These are phyloP conservation scores for Canariomyces notabilis DNA, from an alignment of 2,329 filamentous ascomycete genomes.

Conservation along the genomic window DNA sequence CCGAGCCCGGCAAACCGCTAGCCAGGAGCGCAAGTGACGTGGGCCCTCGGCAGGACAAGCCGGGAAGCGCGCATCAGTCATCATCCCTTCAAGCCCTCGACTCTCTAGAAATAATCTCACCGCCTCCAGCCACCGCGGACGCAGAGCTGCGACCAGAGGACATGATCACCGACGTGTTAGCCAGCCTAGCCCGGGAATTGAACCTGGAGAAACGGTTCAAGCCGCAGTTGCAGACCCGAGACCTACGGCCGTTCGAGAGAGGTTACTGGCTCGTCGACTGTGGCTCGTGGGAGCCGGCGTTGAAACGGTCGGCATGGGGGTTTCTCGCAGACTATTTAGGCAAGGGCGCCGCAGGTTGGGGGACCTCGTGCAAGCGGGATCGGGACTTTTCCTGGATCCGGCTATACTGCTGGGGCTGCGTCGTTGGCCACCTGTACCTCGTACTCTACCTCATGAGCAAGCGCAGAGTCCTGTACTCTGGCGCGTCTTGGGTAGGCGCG, in stretches of 20 bases:
- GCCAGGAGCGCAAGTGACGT: slow-evolving; percentile 33
- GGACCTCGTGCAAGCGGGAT: slow-evolving; percentile 53
- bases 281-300: slow-evolving; percentile 44
- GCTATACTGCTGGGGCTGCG: slow-evolving; percentile 73
- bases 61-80: not conserved
- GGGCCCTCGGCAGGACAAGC: slow-evolving; percentile 20
- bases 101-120: slow-evolving; percentile 48
- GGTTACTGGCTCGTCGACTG: slow-evolving; percentile 72
- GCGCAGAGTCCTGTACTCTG: slow-evolving; percentile 53
- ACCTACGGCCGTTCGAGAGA: slow-evolving; percentile 58
- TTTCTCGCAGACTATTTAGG: slow-evolving; percentile 57
- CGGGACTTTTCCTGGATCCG: slow-evolving; percentile 46
- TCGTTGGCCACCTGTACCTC: slow-evolving; percentile 68
- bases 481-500: slow-evolving; percentile 62
- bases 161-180: slow-evolving; percentile 53
- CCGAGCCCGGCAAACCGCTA: slow-evolving; percentile 23
- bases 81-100: slow-evolving; percentile 24
- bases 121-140: slow-evolving; percentile 47
- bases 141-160: slow-evolving; percentile 39
- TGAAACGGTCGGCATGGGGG: slow-evolving; percentile 54
- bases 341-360: slow-evolving; percentile 60
- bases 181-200: slow-evolving; percentile 48
- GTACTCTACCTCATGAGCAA: slow-evolving; percentile 68
- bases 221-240: slow-evolving; percentile 44
- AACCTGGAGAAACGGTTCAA: slow-evolving; percentile 49